Evolutionary conservation across 305 asterid species (phyloP).

Genomic region (Solanum chacoense): DNA sequence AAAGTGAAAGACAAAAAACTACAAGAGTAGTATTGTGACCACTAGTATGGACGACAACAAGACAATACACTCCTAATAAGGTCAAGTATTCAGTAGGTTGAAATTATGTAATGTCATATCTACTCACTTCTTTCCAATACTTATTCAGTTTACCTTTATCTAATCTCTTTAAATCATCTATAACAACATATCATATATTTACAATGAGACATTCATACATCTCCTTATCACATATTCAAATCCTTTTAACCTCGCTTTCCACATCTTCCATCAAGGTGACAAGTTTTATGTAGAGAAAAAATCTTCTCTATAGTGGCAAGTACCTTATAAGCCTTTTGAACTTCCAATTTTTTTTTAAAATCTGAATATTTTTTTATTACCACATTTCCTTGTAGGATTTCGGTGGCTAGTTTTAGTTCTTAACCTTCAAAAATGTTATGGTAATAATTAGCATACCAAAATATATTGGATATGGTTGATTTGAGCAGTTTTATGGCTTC

Average conservation of each 20-base stretch:
- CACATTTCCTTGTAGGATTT: background rate
- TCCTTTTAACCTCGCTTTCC: background rate
- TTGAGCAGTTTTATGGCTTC: background rate
- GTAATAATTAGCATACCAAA: background rate
- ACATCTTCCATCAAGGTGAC: background rate
- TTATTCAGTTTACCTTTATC: background rate
- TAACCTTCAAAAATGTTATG: background rate
- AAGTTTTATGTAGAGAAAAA: background rate
- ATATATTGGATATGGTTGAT: background rate
- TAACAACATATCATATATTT: background rate
- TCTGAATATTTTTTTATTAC: background rate
- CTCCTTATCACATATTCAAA: background rate
- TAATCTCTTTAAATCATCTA: background rate
- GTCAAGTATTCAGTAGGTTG: background rate
- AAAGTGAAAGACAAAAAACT: background rate
- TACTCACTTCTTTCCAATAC: background rate
- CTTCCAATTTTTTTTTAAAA: fast-evolving
- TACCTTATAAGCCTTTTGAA: background rate
- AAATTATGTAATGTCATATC: background rate
- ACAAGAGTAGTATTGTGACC: background rate
- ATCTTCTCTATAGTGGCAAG: background rate
- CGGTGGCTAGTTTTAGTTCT: background rate
- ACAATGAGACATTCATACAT: background rate
- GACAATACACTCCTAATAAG: background rate
- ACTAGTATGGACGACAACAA: background rate